These are phyloP conservation scores for Chamaenerion angustifolium DNA, from an alignment of 345 rosid genomes.

Conservation along the genomic window DNA sequence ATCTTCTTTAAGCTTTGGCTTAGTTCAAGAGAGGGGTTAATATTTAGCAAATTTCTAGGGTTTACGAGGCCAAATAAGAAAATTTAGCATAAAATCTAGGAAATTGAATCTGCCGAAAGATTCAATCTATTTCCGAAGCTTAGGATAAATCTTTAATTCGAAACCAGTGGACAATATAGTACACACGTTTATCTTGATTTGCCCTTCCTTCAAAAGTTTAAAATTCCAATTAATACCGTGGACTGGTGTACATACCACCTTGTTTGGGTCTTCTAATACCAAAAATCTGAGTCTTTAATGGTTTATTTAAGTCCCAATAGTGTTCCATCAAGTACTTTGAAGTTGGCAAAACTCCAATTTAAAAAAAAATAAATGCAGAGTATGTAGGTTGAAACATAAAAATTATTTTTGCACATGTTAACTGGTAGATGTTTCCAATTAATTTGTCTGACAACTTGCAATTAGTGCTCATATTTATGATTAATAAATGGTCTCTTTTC, in stretches of 20 bases:
- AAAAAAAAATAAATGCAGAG: neutral
- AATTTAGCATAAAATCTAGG: too few relatives aligned
- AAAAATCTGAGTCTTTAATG: neutral
- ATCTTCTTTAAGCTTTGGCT: too few relatives aligned
- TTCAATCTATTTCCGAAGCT: too few relatives aligned
- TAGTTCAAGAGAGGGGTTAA: too few relatives aligned
- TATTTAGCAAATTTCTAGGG: too few relatives aligned
- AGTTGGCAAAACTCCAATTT: neutral
- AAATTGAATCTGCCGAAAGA: too few relatives aligned
- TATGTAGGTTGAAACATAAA: neutral
- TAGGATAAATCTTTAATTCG: too few relatives aligned
- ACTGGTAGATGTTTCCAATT: neutral
- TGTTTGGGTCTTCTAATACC: neutral
- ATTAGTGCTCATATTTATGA: neutral
- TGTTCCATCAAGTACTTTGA: neutral
- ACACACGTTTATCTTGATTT: too few relatives aligned
- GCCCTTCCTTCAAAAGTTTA: too few relatives aligned
- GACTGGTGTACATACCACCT: too few relatives aligned
- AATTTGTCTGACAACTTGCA: conserved; percentile 1
- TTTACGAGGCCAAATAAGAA: too few relatives aligned
- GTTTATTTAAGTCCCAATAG: neutral
- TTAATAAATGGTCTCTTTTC: conserved; percentile 1
- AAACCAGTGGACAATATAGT: too few relatives aligned
- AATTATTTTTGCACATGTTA: conserved; percentile 1
- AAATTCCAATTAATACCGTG: neutral